Base-by-base conservation (phyloP, 352 stramenopile species). In the Detonula confervacea region DNA sequence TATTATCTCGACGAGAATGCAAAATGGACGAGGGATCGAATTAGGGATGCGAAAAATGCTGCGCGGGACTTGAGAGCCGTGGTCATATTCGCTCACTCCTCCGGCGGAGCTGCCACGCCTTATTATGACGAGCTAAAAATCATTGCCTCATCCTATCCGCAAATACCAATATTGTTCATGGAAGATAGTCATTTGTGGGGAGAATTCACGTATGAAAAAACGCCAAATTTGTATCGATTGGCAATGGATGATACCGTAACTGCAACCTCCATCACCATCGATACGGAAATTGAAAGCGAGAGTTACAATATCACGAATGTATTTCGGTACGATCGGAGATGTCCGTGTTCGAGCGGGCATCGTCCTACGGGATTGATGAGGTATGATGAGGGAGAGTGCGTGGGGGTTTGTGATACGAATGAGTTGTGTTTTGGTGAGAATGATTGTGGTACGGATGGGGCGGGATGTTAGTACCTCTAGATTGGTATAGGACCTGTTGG, bases 171-270 rank as follows among this genome's bases (percentile, higher is more conserved):
- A 54, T 29, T 77, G 27, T 60, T 69, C 46, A 12, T 77, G 27
- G 42, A 44, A 44, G 68, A 70, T 55, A 39, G 62, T 52, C 67
- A 77, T 59, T 66, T n/a, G 20, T 77, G 47, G 47, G 20, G 20
- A 33, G 29, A 20, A 22, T 69, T 69, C 29, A 29, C 24, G 8
- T 39, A 66, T 29, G 6, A 65, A n/a, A n/a, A n/a, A n/a, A n/a
- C n/a, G 16, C 57, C 56, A 16, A 77, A 70, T 46, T 63, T 77
- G 68, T 59, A 69, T 51, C 12, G 39, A 20, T 63, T 77, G 18
- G 57, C 56, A 35, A 44, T 77, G 20, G 68, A 77, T 62, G 68
- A 77, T 52, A 59, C 59, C 27, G 59, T 77, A 16, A 70, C 56
- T 5, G 56, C 68, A 47, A 69, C 68, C 12, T 29, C 46, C 12